Evolutionary conservation across 805 yeast species (phyloP).

Genomic region (Wickerhamiella lipophila): DNA sequence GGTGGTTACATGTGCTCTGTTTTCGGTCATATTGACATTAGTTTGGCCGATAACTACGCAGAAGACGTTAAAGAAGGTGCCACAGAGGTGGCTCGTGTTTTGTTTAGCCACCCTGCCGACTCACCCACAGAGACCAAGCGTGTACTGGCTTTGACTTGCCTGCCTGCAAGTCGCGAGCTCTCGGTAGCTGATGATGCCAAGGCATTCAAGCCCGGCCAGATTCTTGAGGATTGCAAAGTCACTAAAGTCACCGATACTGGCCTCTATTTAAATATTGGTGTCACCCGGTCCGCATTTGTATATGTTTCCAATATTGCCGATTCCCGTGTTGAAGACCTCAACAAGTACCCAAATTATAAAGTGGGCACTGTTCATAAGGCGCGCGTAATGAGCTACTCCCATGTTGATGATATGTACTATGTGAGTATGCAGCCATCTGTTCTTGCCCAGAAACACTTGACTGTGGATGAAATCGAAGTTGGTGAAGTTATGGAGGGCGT

Average conservation of each 20-base stretch:
- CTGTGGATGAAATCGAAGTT: slow-evolving; percentile 57
- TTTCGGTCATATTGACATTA: slow-evolving; percentile 62
- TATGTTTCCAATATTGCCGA: slow-evolving; percentile 55
- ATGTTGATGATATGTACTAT: slow-evolving; percentile 51
- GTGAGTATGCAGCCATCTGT: slow-evolving; percentile 57
- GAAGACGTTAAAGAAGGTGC: slow-evolving; percentile 26
- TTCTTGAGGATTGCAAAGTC: slow-evolving; percentile 43
- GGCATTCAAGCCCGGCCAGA: slow-evolving; percentile 69
- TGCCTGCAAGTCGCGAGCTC: slow-evolving; percentile 41
- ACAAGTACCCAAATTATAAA: slow-evolving; percentile 31
- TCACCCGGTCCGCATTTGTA: slow-evolving; percentile 51
- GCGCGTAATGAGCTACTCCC: slow-evolving; percentile 60
- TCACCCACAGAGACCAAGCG: slow-evolving; percentile 34
- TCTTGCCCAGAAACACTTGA: slow-evolving; percentile 52
- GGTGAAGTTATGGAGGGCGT: slow-evolving; percentile 56
- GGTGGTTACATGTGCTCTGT: slow-evolving; percentile 62
- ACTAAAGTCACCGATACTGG: slow-evolving; percentile 38
- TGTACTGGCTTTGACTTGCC: slow-evolving; percentile 49
- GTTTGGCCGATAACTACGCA: slow-evolving; percentile 55
- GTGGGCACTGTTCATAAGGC: slow-evolving; percentile 61
- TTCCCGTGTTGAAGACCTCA: slow-evolving; percentile 28
- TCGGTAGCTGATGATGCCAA: slow-evolving; percentile 16
- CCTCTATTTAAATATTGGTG: slow-evolving; percentile 36
- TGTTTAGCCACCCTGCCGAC: slow-evolving; percentile 20
- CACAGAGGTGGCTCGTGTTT: slow-evolving; percentile 15